Base-by-base conservation (phyloP, 257 asterid species). In the Catharanthus roseus region DNA sequence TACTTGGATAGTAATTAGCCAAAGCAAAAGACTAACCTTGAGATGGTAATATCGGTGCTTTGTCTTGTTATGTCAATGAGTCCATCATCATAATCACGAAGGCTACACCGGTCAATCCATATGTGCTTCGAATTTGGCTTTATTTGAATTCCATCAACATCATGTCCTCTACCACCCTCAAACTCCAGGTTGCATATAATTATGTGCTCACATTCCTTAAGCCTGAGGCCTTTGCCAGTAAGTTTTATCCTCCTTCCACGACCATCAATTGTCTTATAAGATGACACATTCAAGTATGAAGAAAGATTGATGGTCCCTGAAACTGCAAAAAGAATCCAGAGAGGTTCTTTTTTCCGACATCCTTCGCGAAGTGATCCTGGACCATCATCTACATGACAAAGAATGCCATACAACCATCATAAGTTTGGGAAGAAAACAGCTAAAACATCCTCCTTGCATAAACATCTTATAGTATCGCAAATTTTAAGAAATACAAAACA, bases 21-120 rank as follows among this genome's bases (percentile, higher is more conserved):
- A 42, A 33, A 8, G 26, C 42, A 21, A 26, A 3, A 49, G 68
- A 61, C 84, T 67, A 34, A 92, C 98, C 98, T 86, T 26, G 98
- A 92, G 75, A 92, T 61, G 9, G 98, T 92, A 51, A 92, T 88
- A 77, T 92, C 91, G 0, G 98, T 90, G 92, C 98, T 92, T 74
- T 83, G 90, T 73, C 98, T 84, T 10, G 97, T 90, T 65, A 90
- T 88, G 75, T 92, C 97, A 21, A 90, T 89, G 55, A 90, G 82
- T 10, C 98, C 98, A 55, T 92, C 98, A 70, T 85, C 97, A 76
- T 87, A 92, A 85, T 92, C 97, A 68, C 93, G 83, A 51, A 92
- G 91, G 77, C 86, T 86, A 77, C 98, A 92, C 28, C 98, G 93
- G 70, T 92, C 98, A 19, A 90, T 92, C 98, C 98, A 90, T 58